phyloP scores from a whole-genome alignment of 2,329 filamentous ascomycete genomes.

The Canariomyces notabilis region DNA sequence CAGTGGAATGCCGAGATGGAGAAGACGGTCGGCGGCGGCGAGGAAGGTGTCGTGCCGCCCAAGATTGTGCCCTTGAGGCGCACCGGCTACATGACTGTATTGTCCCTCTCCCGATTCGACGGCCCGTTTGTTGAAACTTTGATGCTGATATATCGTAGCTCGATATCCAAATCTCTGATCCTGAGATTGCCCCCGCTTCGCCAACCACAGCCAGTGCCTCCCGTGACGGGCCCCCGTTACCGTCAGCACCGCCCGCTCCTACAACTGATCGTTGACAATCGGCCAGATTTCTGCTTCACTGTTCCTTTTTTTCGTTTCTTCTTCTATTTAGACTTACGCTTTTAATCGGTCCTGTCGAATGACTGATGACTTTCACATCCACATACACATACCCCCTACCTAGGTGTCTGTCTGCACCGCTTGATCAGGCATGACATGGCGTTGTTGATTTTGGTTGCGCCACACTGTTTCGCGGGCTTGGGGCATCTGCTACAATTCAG shows the following conservation, averaged over 20 bases:
- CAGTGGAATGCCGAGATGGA: constrained; percentile 76
- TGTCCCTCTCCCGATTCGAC: constrained; percentile 27
- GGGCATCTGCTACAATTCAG: not conserved
- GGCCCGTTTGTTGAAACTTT: not conserved
- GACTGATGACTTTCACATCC: constrained; percentile 11
- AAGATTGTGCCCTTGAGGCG: constrained; percentile 72
- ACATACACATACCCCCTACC: constrained; percentile 8
- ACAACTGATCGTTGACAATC: constrained; percentile 9
- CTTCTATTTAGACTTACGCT: constrained; percentile 8
- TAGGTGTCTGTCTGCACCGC: constrained; percentile 1
- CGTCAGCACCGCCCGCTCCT: constrained; percentile 28
- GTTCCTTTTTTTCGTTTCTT: not conserved
- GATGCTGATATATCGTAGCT: constrained; percentile 47
- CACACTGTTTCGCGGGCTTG: not conserved
- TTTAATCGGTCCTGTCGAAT: constrained; percentile 7
- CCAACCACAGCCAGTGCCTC: constrained; percentile 40
- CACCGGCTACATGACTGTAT: constrained; percentile 82
- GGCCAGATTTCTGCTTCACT: not conserved
- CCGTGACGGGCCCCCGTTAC: constrained; percentile 8
- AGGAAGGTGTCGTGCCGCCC: constrained; percentile 52
- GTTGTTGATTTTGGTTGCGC: constrained; percentile 9
- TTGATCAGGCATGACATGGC: constrained; percentile 17
- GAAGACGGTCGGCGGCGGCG: constrained; percentile 45
- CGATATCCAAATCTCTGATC: constrained; percentile 77
- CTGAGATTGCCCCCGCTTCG: constrained; percentile 56